Conservation (phyloP, 2,329 filamentous ascomycete genomes). For the Thielaviopsis punctulata region DNA sequence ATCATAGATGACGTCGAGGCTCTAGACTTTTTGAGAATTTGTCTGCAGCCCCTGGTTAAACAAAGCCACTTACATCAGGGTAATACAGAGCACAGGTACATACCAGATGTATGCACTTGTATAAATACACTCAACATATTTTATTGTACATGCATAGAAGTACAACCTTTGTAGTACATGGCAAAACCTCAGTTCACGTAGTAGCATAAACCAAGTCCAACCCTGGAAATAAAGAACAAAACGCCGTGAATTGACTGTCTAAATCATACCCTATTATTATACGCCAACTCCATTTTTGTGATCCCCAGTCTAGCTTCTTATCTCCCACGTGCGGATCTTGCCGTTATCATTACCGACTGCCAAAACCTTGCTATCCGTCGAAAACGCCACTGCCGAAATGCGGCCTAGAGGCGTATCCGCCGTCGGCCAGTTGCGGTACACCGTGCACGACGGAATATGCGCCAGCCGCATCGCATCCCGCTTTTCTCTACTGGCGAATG, state of each 20-base stretch:
- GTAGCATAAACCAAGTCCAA: no score
- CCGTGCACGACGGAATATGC: constrained; percentile 79
- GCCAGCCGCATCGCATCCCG: constrained; percentile 74
- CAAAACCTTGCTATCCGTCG: constrained; percentile 47
- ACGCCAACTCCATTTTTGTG: background rate
- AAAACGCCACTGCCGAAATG: constrained; percentile 58
- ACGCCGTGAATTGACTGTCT: constrained; percentile 8
- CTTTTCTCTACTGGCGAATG: constrained; percentile 74
- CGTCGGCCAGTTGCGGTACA: constrained; percentile 96
- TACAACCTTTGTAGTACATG: no score
- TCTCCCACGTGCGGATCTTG: constrained; percentile 82
- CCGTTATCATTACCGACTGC: constrained; percentile 81
- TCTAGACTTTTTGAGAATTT: no score
- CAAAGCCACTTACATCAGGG: no score
- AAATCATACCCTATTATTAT: constrained; percentile 10
- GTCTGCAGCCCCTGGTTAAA: no score
- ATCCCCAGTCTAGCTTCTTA: constrained; percentile 36
- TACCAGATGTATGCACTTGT: no score
- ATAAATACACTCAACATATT: no score
- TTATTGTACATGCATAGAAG: no score
- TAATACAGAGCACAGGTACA: no score
- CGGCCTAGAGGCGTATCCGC: constrained; percentile 73
- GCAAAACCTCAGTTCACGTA: no score
- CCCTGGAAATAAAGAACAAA: no score
- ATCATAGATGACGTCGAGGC: no score